Conservation (phyloP, 2,329 filamentous ascomycete species). For the Aphanoascus verrucosus region DNA sequence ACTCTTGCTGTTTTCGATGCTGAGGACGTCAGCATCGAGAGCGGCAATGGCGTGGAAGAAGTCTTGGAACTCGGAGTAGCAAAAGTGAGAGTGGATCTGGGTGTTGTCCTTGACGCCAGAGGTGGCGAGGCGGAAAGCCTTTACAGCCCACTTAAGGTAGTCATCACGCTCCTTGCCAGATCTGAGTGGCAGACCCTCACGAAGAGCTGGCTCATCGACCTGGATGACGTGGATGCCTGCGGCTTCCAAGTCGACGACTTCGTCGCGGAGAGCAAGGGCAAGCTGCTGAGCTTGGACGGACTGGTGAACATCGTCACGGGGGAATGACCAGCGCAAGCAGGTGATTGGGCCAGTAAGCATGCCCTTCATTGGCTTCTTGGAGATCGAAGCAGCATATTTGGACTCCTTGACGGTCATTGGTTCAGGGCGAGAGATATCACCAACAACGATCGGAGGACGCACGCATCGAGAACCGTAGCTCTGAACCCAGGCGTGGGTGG, state of each 20-base stretch:
- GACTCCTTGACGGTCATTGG: slow-evolving; percentile 99
- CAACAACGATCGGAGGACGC: slow-evolving; percentile 94
- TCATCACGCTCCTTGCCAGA: slow-evolving; percentile 87
- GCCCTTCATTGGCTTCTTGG: slow-evolving; percentile 99
- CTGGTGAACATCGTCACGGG: slow-evolving; percentile 98
- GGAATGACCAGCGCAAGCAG: slow-evolving; percentile 98
- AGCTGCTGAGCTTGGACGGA: slow-evolving; percentile 98
- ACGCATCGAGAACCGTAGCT: slow-evolving; percentile 97
- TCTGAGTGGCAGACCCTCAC: slow-evolving; percentile 97
- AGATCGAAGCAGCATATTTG: slow-evolving; percentile 92
- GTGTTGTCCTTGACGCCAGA: slow-evolving; percentile 89
- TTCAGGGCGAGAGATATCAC: slow-evolving; percentile 91
- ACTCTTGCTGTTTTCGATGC: slow-evolving; percentile 99
- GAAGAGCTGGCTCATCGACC: slow-evolving; percentile 96
- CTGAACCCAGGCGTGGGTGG: slow-evolving; percentile 98
- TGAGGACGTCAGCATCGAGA: slow-evolving; percentile 93
- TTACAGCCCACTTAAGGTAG: slow-evolving; percentile 94
- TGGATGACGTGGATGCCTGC: slow-evolving; percentile 97
- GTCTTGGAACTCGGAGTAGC: slow-evolving; percentile 99
- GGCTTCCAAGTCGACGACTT: slow-evolving; percentile 95
- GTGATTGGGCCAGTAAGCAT: slow-evolving; percentile 99
- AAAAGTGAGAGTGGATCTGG: slow-evolving; percentile 99
- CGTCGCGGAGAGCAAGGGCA: slow-evolving; percentile 92
- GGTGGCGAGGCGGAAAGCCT: slow-evolving; percentile 93
- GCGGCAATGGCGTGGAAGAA: slow-evolving; percentile 99